Evolutionary conservation across 2,329 filamentous ascomycete species (phyloP), one percentile per base, ranked within the genome.

Genomic region (Exserohilum turcica): DNA sequence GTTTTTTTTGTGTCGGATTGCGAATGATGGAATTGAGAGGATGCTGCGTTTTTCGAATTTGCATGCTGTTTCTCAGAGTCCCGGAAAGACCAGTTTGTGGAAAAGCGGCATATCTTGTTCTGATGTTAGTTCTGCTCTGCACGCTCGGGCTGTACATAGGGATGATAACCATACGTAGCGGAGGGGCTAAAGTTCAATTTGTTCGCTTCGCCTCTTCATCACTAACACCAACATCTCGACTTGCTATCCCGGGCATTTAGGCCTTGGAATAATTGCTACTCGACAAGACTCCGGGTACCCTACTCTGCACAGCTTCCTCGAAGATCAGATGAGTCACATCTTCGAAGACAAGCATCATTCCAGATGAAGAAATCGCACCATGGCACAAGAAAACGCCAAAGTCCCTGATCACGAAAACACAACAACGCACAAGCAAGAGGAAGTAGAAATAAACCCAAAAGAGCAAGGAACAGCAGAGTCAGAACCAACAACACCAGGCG

Each of bases 121-220:
- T 33, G 31, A 8, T 6, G 13, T 15, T 15, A 7, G 31, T 33
- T 18, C 15, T 42, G 24, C 9, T 42, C 15, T 29, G 28, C 15
- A 36, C 44, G 7, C 1, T 37, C 18, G 4, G 13, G 18, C 16
- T 19, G 33, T 13, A n/a, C n/a, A n/a, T n/a, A 15, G 12, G 27
- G 13, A 18, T 6, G 5, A 0, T 12, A 32, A 2, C n/a, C 4
- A 16, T 13, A 21, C 13, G 7, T 38, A 24, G 48, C 37, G 33
- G 35, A 40, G 6, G 21, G 28, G 9, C 43, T 24, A 35, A 49
- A 33, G 39, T 32, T 45, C 32, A 39, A 39, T 54, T 54, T 57
- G 52, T 48, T 51, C 54, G 54, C 50, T 50, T 49, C 27, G 38
- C 21, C 12, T 27, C 38, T 33, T 28, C 28, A 24, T 43, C 43